Percentiles rank a stretch among this genome's conserved stretches.
Evolutionary conservation across 1,284 basidiomycete species (phyloP).

Genomic region (Neonothopanus nambi): DNA sequence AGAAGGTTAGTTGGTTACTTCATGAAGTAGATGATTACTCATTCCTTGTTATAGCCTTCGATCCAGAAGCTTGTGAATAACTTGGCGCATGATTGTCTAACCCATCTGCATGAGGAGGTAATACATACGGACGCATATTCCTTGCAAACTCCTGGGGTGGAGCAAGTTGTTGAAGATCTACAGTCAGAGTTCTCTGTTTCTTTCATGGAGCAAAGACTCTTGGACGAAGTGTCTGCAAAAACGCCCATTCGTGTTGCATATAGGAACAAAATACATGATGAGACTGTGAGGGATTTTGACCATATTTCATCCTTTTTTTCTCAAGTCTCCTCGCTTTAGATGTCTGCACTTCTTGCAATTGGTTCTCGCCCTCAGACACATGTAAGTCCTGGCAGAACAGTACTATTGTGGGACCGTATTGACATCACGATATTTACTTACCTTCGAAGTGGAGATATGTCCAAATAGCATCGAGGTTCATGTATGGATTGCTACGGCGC

Average conservation of each 20-base stretch:
- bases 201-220: constrained; percentile 43
- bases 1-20: constrained; percentile 60
- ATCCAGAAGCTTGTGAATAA: constrained; percentile 85
- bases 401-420: constrained; percentile 13
- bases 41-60: constrained; percentile 62
- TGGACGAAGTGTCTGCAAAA: constrained; percentile 44
- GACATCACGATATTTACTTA: constrained; percentile 16
- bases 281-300: constrained; percentile 40
- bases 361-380: constrained; percentile 70
- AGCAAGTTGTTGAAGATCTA: constrained; percentile 47
- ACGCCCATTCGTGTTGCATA: constrained; percentile 38
- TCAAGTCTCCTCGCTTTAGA: constrained; percentile 38
- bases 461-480: constrained; percentile 75
- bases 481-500: constrained; percentile 74
- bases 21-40: background rate
- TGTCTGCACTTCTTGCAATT: constrained; percentile 67
- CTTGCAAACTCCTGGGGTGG: constrained; percentile 46
- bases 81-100: constrained; percentile 68
- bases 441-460: constrained; percentile 97
- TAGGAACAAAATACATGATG: constrained; percentile 46
- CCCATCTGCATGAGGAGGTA: constrained; percentile 61
- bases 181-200: constrained; percentile 47
- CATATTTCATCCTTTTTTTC: background rate
- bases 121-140: constrained; percentile 60
- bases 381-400: constrained; percentile 40